A percentile compares a stretch with the other conserved stretches of the same genome.
Conservation (phyloP, 257 asterid genomes). For the Solanum appendiculatum region DNA sequence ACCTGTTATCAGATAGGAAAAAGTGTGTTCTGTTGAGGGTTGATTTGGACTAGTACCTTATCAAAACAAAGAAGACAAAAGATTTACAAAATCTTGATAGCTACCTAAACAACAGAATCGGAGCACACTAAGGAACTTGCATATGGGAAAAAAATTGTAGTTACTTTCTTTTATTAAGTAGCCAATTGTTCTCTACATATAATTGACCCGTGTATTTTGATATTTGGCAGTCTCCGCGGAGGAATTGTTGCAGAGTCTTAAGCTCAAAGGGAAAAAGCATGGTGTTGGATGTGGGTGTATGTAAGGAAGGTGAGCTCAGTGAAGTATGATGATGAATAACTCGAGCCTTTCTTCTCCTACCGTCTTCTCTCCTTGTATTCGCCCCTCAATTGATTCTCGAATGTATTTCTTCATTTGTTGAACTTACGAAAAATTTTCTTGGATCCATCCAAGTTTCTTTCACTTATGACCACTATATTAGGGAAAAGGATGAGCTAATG, state of each 20-base stretch:
- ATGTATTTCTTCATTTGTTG: slow-evolving; percentile 31
- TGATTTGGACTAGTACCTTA: background rate
- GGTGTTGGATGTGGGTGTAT: slow-evolving; percentile 60
- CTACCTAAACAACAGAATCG: background rate
- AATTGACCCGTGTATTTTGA: background rate
- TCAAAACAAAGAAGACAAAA: background rate
- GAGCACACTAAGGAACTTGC: background rate
- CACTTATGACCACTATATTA: background rate
- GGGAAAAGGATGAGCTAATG: background rate
- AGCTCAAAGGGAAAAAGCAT: slow-evolving; percentile 27
- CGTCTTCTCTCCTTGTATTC: background rate
- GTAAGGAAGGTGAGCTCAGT: slow-evolving; percentile 63
- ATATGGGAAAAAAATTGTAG: too few species aligned
- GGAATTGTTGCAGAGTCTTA: slow-evolving; percentile 70
- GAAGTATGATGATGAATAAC: slow-evolving; percentile 10
- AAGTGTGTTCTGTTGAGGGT: background rate
- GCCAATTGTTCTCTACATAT: background rate
- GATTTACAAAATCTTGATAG: background rate
- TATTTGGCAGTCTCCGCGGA: slow-evolving; percentile 60
- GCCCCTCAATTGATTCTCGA: background rate
- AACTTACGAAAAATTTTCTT: background rate
- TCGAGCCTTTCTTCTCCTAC: background rate
- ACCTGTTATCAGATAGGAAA: background rate
- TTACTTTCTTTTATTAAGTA: background rate
- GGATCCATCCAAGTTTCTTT: background rate